Base-by-base conservation (phyloP, 1,139 yeast genomes). In the Zygotorulaspora mrakii region DNA sequence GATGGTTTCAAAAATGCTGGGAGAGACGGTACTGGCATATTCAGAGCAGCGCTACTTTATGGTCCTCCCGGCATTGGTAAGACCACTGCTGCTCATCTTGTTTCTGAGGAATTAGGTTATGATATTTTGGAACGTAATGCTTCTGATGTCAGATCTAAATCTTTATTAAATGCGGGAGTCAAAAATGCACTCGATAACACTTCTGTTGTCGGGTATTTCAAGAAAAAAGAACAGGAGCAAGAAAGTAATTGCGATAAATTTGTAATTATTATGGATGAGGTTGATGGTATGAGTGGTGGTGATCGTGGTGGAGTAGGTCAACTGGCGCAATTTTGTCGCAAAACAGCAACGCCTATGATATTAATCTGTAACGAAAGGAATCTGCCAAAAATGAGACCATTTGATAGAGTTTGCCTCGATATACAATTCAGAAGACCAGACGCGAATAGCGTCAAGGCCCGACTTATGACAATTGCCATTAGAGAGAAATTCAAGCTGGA, bases 231-330 rank as follows among this genome's bases (percentile, higher is more conserved):
- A 11, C 57, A 60, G 8, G 45, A 50, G 5, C 59, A 57, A 5
- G 52, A 51, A 9, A 31, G 48, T 3, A 63, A 67, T 32, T 66
- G 68, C 36, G 72, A 74, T 45, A 78, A 76, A 42, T 79, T 89
- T 52, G 88, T 89, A 38, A 73, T 91, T 37, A 83, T 94, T 49
- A 88, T 94, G 97, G 99, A 94, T 65, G 99, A 94, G 66, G 98
- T 94, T 22, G 99, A 94, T 63, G 99, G 99, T 52, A 91, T 94
- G 98, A 86, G 96, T 31, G 88, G 94, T 55, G 99, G 99, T 49
- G 99, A 94, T 63, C 82, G 94, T 55, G 99, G 98, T 48, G 99
- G 99, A 49, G 96, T 94, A 14, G 97, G 96, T 17, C 95, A 91
- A 43, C 73, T 94, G 66, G 89, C 96, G 0, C 80, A 82, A 31